Conservation (phyloP, 768 basidiomycete species). For the Thelephora ganbajun region DNA sequence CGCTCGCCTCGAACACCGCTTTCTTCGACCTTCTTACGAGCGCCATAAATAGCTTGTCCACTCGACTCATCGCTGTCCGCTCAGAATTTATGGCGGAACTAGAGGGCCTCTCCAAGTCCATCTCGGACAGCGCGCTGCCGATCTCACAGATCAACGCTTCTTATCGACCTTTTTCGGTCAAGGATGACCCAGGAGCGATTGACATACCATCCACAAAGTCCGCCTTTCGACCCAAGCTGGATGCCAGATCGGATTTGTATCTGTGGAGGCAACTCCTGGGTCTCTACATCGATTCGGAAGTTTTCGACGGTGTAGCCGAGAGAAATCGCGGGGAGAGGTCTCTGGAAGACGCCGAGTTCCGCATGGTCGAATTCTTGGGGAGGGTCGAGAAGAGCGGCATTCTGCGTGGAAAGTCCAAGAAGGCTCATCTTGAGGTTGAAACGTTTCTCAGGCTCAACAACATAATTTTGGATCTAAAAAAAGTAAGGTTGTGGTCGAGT, state of each 20-base stretch:
- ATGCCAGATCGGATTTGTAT: conserved; percentile 54
- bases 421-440: conserved; percentile 28
- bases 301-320: conserved; percentile 69
- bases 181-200: conserved; percentile 12
- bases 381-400: conserved; percentile 21
- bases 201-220: conserved; percentile 7
- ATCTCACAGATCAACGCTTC: conserved; percentile 17
- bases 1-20: conserved; percentile 63
- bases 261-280: conserved; percentile 86
- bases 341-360: conserved; percentile 53
- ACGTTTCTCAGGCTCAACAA: conserved; percentile 52
- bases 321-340: conserved; percentile 49
- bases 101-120: conserved; percentile 31
- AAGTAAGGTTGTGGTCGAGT: conserved; percentile 27
- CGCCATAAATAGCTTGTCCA: conserved; percentile 39
- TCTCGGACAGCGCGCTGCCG: conserved; percentile 20
- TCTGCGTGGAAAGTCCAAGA: conserved; percentile 27
- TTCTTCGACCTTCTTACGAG: conserved; percentile 68
- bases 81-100: conserved; percentile 31
- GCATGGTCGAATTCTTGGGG: conserved; percentile 56
- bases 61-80: conserved; percentile 37
- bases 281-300: conserved; percentile 71
- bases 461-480: conserved; percentile 70
- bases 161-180: conserved; percentile 21
- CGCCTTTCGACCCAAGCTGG: background rate